Conservation (phyloP, 1,284 basidiomycete genomes). For the Puccinia coronata region DNA sequence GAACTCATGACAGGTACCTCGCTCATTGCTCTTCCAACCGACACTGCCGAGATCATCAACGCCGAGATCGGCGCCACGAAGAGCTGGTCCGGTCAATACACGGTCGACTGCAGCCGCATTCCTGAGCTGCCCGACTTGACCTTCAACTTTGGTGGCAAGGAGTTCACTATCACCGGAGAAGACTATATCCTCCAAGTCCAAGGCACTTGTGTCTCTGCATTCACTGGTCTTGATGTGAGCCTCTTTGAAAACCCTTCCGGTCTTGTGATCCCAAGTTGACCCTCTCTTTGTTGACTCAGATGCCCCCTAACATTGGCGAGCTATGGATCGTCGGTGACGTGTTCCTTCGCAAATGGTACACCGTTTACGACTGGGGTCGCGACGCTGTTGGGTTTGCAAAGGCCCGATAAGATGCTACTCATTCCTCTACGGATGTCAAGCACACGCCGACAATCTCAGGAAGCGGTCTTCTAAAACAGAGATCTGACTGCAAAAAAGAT, state of each 20-base stretch:
- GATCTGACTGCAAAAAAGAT: background rate
- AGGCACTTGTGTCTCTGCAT: slow-evolving; percentile 90
- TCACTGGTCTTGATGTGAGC: slow-evolving; percentile 78
- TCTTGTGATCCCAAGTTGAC: background rate
- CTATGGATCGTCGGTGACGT: slow-evolving; percentile 89
- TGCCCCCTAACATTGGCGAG: slow-evolving; percentile 80
- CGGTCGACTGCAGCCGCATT: slow-evolving; percentile 83
- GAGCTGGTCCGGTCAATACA: slow-evolving; percentile 92
- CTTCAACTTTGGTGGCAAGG: slow-evolving; percentile 77
- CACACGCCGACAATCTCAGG: background rate
- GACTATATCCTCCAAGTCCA: slow-evolving; percentile 87
- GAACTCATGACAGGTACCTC: slow-evolving; percentile 70
- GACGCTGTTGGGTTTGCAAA: slow-evolving; percentile 84
- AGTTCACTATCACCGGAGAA: slow-evolving; percentile 74
- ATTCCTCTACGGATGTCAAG: background rate
- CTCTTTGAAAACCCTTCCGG: background rate
- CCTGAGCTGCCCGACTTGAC: slow-evolving; percentile 79
- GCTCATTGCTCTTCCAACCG: slow-evolving; percentile 84
- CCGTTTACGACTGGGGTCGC: slow-evolving; percentile 82
- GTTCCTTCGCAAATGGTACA: slow-evolving; percentile 78
- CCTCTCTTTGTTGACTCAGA: background rate
- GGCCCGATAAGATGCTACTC: slow-evolving; percentile 56
- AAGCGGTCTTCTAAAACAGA: background rate
- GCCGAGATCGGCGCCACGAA: slow-evolving; percentile 83
- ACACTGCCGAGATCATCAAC: slow-evolving; percentile 97